Conservation (phyloP, 768 basidiomycete genomes). For the Dentipellis sp. region DNA sequence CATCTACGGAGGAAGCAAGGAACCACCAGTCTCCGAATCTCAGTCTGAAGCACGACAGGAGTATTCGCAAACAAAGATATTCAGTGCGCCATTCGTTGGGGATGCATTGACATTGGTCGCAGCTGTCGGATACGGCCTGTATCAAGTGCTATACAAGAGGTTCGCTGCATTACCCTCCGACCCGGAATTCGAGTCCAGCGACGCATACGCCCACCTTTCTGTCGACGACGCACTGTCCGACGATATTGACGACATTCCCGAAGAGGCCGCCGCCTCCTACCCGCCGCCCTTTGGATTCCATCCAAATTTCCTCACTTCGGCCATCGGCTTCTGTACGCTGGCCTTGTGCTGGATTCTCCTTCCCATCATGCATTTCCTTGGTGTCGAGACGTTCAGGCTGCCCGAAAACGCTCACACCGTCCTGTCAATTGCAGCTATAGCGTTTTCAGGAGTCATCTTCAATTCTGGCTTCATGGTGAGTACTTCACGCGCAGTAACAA, state of each 20-base stretch:
- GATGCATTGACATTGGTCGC: conserved; percentile 65
- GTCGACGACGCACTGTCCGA: conserved; percentile 23
- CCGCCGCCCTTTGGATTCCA: conserved; percentile 78
- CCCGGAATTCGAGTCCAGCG: conserved; percentile 36
- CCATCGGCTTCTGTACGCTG: conserved; percentile 72
- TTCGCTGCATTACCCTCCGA: conserved; percentile 65
- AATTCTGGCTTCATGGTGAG: conserved; percentile 82
- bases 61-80: conserved; percentile 9
- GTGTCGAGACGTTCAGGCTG: conserved; percentile 55
- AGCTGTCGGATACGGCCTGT: conserved; percentile 64
- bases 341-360: conserved; percentile 73
- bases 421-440: conserved; percentile 56
- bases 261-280: conserved; percentile 28
- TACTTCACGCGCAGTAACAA: neutral
- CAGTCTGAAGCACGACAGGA: conserved; percentile 4
- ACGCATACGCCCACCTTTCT: conserved; percentile 36
- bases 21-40: conserved; percentile 20
- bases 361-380: conserved; percentile 59
- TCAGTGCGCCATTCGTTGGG: conserved; percentile 56
- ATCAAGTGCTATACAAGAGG: conserved; percentile 81
- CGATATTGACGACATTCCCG: conserved; percentile 12
- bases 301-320: conserved; percentile 71
- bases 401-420: conserved; percentile 42
- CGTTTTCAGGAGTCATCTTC: conserved; percentile 63
- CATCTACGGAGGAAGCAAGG: conserved; percentile 57